A percentile compares a stretch with the other conserved stretches of the same genome.
These are phyloP conservation scores for Apocynum venetum DNA, from an alignment of 257 asterid genomes.

Conservation along the genomic window DNA sequence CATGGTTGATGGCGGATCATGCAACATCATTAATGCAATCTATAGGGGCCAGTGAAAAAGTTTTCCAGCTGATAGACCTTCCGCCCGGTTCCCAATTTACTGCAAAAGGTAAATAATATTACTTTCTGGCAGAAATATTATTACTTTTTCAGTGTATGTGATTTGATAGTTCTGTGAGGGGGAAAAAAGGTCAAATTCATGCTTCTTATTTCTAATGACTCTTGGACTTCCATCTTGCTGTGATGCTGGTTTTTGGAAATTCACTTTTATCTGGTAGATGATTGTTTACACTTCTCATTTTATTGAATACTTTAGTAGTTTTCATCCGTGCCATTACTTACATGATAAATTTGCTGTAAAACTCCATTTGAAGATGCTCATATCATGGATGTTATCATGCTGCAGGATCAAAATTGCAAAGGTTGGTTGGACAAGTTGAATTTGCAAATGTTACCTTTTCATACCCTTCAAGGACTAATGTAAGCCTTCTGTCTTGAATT, in stretches of 20 bases:
- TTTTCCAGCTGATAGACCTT: conserved; percentile 75
- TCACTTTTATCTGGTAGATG: neutral
- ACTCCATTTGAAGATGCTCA: conserved; percentile 7
- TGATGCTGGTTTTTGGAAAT: neutral
- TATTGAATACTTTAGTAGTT: neutral
- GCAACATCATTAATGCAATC: conserved; percentile 91
- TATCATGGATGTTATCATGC: conserved; percentile 11
- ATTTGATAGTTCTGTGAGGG: neutral
- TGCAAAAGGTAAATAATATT: conserved; percentile 50
- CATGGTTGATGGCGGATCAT: conserved; percentile 98
- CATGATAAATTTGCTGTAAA: neutral
- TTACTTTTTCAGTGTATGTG: neutral
- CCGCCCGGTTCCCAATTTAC: conserved; percentile 64
- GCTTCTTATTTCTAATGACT: neutral
- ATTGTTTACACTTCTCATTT: neutral
- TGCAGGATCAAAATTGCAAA: conserved; percentile 68
- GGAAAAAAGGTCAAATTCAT: neutral
- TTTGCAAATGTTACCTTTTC: conserved; percentile 61
- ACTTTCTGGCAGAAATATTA: conserved; percentile 14
- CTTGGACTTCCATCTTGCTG: neutral
- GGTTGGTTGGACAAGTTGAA: conserved; percentile 68
- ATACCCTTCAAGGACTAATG: conserved; percentile 75
- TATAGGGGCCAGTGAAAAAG: conserved; percentile 97
- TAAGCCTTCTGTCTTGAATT: conserved; percentile 28
- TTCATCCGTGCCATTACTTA: neutral